Base-by-base conservation (phyloP, 2,329 filamentous ascomycete species). In the Beauveria brongniartii region DNA sequence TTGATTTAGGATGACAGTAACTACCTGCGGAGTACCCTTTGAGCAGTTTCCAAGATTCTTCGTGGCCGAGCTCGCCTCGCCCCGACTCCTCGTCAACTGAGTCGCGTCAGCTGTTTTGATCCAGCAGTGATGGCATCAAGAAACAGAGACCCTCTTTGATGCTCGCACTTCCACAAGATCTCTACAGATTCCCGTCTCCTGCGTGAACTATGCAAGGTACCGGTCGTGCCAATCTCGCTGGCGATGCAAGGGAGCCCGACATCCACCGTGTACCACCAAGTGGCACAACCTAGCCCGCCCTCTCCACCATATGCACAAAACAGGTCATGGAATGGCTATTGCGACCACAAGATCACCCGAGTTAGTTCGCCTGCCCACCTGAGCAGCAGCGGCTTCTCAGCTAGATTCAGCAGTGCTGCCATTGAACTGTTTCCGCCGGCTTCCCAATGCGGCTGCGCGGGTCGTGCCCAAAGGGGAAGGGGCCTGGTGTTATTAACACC, bases 201-300 rank as follows among this genome's bases (percentile, higher is more conserved):
- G 37, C 48, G 47, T 51, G 53, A 61, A 55, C 34, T 61, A 61
- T 61, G 52, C 59, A 56, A 55, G 59, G 52, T 50, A 43, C 59
- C 5, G 44, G 18, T 18, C 52, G 10, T 24, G 30, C 22, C 22
- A 61, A 56, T 55, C 30, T 61, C 52, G 26, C 26, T n/a, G 40
- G 46, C 55, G 47, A 61, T 34, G 59, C 59, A 55, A 61, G 59
- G 59, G 59, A 56, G 59, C 10, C 52, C 20, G 20, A 37, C 40
- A 30, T 16, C 50, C 55, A 51, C 55, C 14, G n/a, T n/a, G 9
- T n/a, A 48, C n/a, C 47, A 24, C n/a, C 14, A 41, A 44, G 52
- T 61, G 59, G 46, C 59, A 61, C 59, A 61, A 34, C 43, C 52
- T 53, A 59, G 40, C 48, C 43, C 56, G 18, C 40, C 37, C 46